phyloP scores from a whole-genome alignment of 768 basidiomycete species.

The Xerocomellus amylosporus region DNA sequence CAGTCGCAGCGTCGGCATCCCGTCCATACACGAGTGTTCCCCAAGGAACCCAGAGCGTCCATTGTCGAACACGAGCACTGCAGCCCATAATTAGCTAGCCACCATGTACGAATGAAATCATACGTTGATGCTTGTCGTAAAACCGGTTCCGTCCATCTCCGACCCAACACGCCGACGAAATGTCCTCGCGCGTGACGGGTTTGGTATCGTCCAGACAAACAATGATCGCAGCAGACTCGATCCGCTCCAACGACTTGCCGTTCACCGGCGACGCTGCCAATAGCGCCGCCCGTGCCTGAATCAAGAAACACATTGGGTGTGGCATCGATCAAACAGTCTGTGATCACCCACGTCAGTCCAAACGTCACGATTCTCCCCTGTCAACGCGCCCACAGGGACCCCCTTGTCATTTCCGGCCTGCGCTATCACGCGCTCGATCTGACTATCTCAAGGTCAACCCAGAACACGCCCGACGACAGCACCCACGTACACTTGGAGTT shows the following conservation, averaged over 20 bases:
- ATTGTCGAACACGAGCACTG: slow-evolving; percentile 92
- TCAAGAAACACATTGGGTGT: neutral
- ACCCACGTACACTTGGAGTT: slow-evolving; percentile 66
- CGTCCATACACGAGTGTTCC: slow-evolving; percentile 88
- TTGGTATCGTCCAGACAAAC: slow-evolving; percentile 81
- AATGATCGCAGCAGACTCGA: slow-evolving; percentile 88
- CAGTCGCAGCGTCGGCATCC: slow-evolving; percentile 90
- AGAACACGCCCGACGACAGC: neutral
- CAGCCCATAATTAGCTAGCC: slow-evolving; percentile 2
- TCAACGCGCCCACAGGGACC: slow-evolving; percentile 75
- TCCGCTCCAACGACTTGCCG: slow-evolving; percentile 62
- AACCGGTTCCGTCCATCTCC: slow-evolving; percentile 90
- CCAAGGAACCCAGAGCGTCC: slow-evolving; percentile 93
- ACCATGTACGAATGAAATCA: slow-evolving; percentile 20
- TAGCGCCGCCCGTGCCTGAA: slow-evolving; percentile 57
- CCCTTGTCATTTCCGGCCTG: slow-evolving; percentile 49
- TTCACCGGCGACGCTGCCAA: slow-evolving; percentile 66
- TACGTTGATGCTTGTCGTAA: slow-evolving; percentile 96
- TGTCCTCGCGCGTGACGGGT: slow-evolving; percentile 78
- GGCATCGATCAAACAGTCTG: neutral
- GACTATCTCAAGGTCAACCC: slow-evolving; percentile 35
- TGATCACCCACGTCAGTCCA: slow-evolving; percentile 82
- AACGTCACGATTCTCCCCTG: slow-evolving; percentile 82
- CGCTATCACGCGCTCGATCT: slow-evolving; percentile 67
- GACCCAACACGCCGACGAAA: slow-evolving; percentile 82